These are phyloP conservation scores for Chamaecyparis obtusa DNA, from an alignment of 75 land plant genomes.

Conservation along the genomic window DNA sequence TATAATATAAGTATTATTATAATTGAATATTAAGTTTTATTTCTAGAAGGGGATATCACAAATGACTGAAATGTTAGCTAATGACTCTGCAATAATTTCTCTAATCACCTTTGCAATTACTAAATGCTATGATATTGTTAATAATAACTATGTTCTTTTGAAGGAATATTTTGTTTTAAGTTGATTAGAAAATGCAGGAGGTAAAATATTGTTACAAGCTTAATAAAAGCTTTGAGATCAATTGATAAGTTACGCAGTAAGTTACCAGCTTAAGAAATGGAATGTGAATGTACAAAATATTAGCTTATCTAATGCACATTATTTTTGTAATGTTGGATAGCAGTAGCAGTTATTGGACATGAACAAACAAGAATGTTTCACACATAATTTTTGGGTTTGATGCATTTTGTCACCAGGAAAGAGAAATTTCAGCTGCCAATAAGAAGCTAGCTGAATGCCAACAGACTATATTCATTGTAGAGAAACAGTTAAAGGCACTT, in stretches of 20 bases:
- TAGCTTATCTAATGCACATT: not conserved
- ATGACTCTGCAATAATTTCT: not conserved
- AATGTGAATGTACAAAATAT: not conserved
- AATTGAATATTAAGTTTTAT: too few relatives aligned
- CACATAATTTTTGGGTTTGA: not conserved
- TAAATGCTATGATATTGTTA: not conserved
- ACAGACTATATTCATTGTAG: constrained; percentile 73
- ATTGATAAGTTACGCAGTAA: not conserved
- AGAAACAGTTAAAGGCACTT: constrained; percentile 83
- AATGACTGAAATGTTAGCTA: not conserved
- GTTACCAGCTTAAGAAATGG: not conserved
- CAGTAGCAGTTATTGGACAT: not conserved
- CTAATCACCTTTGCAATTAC: not conserved
- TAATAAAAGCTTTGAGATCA: not conserved
- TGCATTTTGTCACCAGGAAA: constrained; percentile 46
- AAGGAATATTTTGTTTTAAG: not conserved
- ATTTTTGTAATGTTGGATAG: not conserved
- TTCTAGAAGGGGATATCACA: too few relatives aligned
- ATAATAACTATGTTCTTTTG: not conserved
- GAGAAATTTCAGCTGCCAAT: constrained; percentile 74
- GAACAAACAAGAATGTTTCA: not conserved
- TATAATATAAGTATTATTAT: too few relatives aligned
- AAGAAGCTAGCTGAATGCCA: constrained; percentile 87
- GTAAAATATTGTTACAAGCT: not conserved
- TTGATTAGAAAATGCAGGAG: not conserved